Base-by-base conservation (phyloP, 73 alveolate species). In the Effrenium voratum region DNA sequence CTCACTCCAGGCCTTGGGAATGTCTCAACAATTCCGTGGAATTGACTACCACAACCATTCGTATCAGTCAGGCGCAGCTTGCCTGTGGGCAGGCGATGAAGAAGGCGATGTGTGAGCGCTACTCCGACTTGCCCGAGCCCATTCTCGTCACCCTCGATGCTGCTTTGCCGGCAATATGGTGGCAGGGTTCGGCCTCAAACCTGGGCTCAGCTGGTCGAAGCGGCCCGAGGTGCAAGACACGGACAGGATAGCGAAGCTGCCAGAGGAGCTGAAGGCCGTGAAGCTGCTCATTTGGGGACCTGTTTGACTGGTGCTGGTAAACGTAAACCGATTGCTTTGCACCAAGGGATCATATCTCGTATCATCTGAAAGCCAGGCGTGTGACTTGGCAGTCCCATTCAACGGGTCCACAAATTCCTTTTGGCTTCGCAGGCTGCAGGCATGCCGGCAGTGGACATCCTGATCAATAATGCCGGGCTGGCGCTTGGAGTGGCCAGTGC, bases 401-500 rank as follows among this genome's bases (percentile, higher is more conserved):
- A n/a, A n/a, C n/a, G n/a, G n/a, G n/a, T n/a, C n/a, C n/a, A n/a
- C n/a, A n/a, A n/a, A n/a, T n/a, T n/a, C n/a, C 32, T 72, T 72
- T 72, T 72, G 49, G 49, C 30, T 72, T 72, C 83, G 38, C 52
- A 72, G 90, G 98, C 87, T 32, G 98, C 98, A 26, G 98, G 91
- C 50, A 72, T 92, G 90, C 91, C 98, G 0, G 79, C 87, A 2
- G 98, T 92, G 47, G 98, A 92, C 41, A 92, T 92, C 47, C 81
- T 92, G 82, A 68, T 92, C 82, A 92, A 92, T 91, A 92, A 92
- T 26, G 98, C 98, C 13, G 98, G 98, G 24, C 49, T 92, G 46
- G 98, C 98, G 47, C 87, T 92, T 40, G 98, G 98, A 32, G 98
- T 92, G 66, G 76, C 98, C 60, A 73, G 91, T 40, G 98, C 91